Percentiles rank a stretch among this genome's conserved stretches.
These are phyloP conservation scores for Diaporthe citrichinensis DNA, from an alignment of 2,329 filamentous ascomycete genomes.

Conservation along the genomic window DNA sequence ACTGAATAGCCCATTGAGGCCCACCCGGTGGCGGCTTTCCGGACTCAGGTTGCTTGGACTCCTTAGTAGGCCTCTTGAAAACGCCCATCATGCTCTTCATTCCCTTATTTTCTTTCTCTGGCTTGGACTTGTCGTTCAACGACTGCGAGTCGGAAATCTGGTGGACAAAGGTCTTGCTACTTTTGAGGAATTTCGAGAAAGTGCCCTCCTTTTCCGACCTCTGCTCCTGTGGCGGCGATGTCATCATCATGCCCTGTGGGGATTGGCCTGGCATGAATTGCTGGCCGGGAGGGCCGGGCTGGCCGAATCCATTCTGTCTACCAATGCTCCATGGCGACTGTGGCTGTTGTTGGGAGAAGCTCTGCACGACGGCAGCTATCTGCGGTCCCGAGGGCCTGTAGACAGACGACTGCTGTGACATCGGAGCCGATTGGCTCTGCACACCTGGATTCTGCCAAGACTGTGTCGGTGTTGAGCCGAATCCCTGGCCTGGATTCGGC, in stretches of 20 bases:
- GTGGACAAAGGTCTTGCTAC: conserved; percentile 41
- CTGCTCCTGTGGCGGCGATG: conserved; percentile 36
- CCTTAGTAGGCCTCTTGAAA: conserved; percentile 45
- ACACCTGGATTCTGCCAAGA: background rate
- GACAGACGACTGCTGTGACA: conserved; percentile 36
- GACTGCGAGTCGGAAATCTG: conserved; percentile 38
- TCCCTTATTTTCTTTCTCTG: conserved; percentile 46
- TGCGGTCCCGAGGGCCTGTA: conserved; percentile 40
- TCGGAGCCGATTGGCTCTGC: conserved; percentile 15
- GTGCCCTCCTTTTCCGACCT: conserved; percentile 41
- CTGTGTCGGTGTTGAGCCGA: conserved; percentile 26
- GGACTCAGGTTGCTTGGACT: conserved; percentile 45
- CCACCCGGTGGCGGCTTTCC: conserved; percentile 46
- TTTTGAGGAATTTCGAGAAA: conserved; percentile 43
- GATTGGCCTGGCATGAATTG: conserved; percentile 25
- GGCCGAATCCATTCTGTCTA: conserved; percentile 30
- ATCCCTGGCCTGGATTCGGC: conserved; percentile 21
- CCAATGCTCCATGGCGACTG: conserved; percentile 36
- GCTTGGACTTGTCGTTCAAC: conserved; percentile 43
- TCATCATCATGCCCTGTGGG: conserved; percentile 37
- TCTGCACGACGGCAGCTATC: conserved; percentile 27
- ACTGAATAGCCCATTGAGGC: conserved; percentile 42
- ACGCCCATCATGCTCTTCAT: conserved; percentile 46
- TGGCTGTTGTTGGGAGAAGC: conserved; percentile 31
- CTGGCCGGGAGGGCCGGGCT: conserved; percentile 16